Evolutionary conservation across 768 basidiomycete species (phyloP).

Genomic region (Xerocomellus chrysenteron): DNA sequence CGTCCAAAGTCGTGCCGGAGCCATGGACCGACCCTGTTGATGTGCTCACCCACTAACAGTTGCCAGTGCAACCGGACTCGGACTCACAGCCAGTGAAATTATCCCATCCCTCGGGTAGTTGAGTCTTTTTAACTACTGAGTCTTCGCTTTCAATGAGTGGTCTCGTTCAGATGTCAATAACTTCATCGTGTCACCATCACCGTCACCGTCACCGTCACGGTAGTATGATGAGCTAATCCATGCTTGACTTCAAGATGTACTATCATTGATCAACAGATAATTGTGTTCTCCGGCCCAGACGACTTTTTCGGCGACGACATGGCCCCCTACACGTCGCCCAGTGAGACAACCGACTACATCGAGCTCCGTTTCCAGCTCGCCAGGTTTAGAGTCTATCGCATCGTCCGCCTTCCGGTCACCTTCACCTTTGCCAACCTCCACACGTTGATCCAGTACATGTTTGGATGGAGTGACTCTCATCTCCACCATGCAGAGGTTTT

Average conservation of each 20-base stretch:
- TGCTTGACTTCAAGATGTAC: background rate
- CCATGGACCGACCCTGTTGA: constrained; percentile 55
- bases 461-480: constrained; percentile 32
- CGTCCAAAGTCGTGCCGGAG: constrained; percentile 47
- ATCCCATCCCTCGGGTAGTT: too few species aligned
- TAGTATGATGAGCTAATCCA: background rate
- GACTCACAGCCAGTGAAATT: too few species aligned
- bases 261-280: background rate
- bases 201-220: too few species aligned
- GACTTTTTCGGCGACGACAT: background rate
- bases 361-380: constrained; percentile 32
- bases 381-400: constrained; percentile 26
- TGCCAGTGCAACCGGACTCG: too few species aligned
- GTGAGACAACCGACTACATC: constrained; percentile 19
- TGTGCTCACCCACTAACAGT: too few species aligned
- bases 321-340: constrained; percentile 11
- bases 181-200: too few species aligned
- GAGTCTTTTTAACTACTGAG: too few species aligned
- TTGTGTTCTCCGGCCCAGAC: background rate
- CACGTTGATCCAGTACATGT: constrained; percentile 29
- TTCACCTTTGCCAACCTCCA: constrained; percentile 34
- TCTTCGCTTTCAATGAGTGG: constrained; percentile 72
- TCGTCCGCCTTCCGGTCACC: constrained; percentile 25
- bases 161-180: too few species aligned
- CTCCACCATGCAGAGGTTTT: constrained; percentile 23